Base-by-base conservation (phyloP, 805 yeast species). In the Komagataella mondaviorum region DNA sequence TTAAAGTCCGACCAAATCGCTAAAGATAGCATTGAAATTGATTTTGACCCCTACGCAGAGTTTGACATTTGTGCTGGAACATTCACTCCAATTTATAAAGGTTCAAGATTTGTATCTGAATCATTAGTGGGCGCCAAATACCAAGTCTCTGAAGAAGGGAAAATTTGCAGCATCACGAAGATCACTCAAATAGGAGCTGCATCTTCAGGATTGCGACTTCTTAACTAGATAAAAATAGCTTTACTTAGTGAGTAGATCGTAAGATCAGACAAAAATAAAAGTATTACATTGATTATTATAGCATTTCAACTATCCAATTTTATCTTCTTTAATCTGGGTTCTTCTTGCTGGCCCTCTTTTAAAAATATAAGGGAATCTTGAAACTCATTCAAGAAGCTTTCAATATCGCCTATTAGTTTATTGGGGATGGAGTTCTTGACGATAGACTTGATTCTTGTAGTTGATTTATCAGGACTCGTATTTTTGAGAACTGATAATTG, bases 61-160 rank as follows among this genome's bases (percentile, higher is more conserved):
- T 90, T 90, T 65, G 93, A 85, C 49, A 82, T 93, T 53, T 93
- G 98, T 72, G 86, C 95, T 16, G 76, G 84, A 14, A 81, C 96
- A 17, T 78, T 76, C 61, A 86, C 96, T 6, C 99, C 99, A 49
- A 87, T 93, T 52, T 91, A 90, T 68, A 76, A 76, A 57, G 93
- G 89, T 16, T 69, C 83, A 30, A 83, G 85, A 44, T 66, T 62
- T 45, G 89, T 78, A 30, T 60, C 76, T 23, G 98, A 93, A 62
- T 88, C 95, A 16, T 71, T 95, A 57, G 88, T 95, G 22, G 96
- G 95, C 51, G 95, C 98, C 51, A 81, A 77, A 63, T 95, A 93
- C 63, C 85, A 85, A 57, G 72, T 80, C 6, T 74, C 78, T 52
- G 84, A 81, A 63, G 82, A 84, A 72, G 98, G 96, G 50, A 77